Evolutionary conservation across 2,329 filamentous ascomycete species (phyloP).

Genomic region (Hypoxylon sp.): DNA sequence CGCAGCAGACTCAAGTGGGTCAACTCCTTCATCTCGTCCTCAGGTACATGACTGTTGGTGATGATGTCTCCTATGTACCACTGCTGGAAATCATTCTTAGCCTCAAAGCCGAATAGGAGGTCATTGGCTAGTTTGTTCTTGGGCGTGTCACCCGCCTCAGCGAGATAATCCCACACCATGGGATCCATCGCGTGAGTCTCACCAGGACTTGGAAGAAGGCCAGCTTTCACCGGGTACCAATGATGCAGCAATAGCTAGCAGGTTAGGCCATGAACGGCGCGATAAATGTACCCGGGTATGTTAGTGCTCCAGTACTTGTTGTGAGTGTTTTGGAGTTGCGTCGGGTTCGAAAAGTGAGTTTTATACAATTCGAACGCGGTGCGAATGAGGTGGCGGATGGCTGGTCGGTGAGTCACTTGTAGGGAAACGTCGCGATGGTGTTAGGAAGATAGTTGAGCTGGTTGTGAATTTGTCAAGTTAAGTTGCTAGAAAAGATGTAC

Average conservation of each 20-base stretch:
- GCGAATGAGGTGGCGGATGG: neutral
- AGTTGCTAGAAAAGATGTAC: neutral
- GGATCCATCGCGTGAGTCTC: slow-evolving; percentile 28
- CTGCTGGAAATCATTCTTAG: slow-evolving; percentile 47
- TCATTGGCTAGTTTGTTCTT: slow-evolving; percentile 45
- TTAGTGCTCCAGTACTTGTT: neutral
- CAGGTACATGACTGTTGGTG: slow-evolving; percentile 45
- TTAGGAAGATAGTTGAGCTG: neutral
- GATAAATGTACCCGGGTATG: neutral
- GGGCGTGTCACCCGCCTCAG: slow-evolving; percentile 18
- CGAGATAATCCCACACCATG: slow-evolving; percentile 24
- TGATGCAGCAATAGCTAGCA: neutral
- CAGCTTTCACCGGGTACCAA: slow-evolving; percentile 10
- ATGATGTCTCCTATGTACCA: slow-evolving; percentile 51
- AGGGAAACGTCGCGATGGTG: neutral
- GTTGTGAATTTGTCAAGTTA: slow-evolving; percentile 1
- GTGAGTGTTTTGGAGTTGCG: neutral
- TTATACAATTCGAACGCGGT: neutral
- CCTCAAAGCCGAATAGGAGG: slow-evolving; percentile 55
- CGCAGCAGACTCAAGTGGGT: slow-evolving; percentile 51
- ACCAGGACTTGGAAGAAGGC: neutral
- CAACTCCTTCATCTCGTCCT: slow-evolving; percentile 51
- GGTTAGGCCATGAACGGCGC: neutral
- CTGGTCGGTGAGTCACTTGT: neutral
- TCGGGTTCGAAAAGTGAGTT: neutral